phyloP scores from a whole-genome alignment of 2,329 filamentous ascomycete species.

The Cordyceps javanica region DNA sequence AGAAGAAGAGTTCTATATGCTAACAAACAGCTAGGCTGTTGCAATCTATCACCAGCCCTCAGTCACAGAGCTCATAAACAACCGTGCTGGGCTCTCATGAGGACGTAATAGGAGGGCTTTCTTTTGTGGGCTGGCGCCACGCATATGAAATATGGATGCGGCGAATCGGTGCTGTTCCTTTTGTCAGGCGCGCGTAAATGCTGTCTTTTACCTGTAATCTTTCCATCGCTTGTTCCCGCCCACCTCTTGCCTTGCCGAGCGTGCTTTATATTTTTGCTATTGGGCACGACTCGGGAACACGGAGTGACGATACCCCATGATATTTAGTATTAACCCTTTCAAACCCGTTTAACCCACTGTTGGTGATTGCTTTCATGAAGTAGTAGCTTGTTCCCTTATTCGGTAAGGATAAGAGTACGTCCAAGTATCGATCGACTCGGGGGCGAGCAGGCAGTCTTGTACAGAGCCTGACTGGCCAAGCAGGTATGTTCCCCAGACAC shows the following conservation, averaged over 20 bases:
- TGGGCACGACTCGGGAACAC: constrained; percentile 3
- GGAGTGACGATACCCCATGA: constrained; percentile 13
- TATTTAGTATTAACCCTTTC: constrained; percentile 3
- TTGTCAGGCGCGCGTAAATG: not conserved
- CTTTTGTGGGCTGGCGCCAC: not conserved
- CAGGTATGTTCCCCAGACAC: not conserved
- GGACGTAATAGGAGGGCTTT: not conserved
- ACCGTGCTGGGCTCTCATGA: not conserved
- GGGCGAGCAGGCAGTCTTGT: too few species aligned
- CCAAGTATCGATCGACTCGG: not conserved
- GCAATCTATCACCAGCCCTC: constrained; percentile 17
- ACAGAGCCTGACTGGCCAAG: not conserved
- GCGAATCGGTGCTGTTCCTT: not conserved
- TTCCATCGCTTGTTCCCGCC: not conserved
- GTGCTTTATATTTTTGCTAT: not conserved
- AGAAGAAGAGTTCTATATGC: not conserved
- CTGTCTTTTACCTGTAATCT: constrained; percentile 2
- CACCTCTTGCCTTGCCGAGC: not conserved
- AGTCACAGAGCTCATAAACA: constrained; percentile 7
- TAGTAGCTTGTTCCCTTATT: not conserved
- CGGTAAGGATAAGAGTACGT: not conserved
- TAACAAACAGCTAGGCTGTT: constrained; percentile 13
- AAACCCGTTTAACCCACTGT: not conserved
- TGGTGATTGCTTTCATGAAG: not conserved
- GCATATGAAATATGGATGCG: not conserved